Base-by-base conservation (phyloP, 345 rosid species). In the Sisymbrium irio region DNA sequence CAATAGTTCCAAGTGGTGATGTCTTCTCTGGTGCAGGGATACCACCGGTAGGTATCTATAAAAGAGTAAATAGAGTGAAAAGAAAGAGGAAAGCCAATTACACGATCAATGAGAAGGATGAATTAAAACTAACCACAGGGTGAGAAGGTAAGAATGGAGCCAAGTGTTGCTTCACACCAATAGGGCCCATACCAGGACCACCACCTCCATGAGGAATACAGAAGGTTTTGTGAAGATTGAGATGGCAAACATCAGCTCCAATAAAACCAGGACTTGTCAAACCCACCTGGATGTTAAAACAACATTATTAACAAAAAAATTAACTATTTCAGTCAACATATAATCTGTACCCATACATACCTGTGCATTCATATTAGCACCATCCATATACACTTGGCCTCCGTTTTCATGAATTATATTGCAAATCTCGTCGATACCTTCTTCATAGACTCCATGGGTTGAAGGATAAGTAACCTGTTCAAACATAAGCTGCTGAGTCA, bases 181-280 rank as follows among this genome's bases (percentile, higher is more conserved):
- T 89, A 65, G 98, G 98, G 33, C 98, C 98, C 98, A 94, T 94
- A 69, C 98, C 98, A 54, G 97, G 97, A 75, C 98, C 97, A 50
- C 98, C 98, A 75, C 98, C 97, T 54, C 96, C 97, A 45, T 94
- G 97, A 3, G 97, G 97, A 73, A 94, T 94, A 85, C 98, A 94
- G 79, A 91, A 91, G 54, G 97, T 94, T 54, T 91, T 94, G 74
- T 94, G 98, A 78, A 94, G 98, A 77, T 94, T 94, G 71, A 94
- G 93, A 83, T 94, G 97, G 78, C 98, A 91, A 53, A 94, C 98
- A 75, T 94, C 98, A 9, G 98, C 97, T 71, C 97, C 97, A 69
- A 94, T 91, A 36, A 81, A 94, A 56, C 98, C 98, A 4, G 97
- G 98, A 77, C 93, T 94, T 11, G 98, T 94, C 82, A 94, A 79